Percentiles rank a stretch among this genome's conserved stretches.
Conservation (phyloP, 129 eudicot species). For the Chrysanthemum lavandulifolium region DNA sequence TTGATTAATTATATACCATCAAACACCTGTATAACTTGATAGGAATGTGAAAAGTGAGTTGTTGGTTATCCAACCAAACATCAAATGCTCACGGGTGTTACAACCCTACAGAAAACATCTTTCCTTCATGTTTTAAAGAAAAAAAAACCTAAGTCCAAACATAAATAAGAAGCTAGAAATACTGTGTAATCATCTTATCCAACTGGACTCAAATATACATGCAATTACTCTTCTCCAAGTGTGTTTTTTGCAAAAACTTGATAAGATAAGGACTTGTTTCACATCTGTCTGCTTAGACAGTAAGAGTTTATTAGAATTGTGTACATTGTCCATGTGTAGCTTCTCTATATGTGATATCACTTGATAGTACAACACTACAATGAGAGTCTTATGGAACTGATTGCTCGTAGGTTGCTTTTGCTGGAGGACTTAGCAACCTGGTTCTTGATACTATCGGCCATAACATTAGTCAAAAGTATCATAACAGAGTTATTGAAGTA, state of each 20-base stretch:
- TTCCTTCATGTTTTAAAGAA: too few relatives aligned
- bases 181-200: background rate
- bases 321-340: constrained; percentile 7
- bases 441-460: constrained; percentile 95
- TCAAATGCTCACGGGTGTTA: too few relatives aligned
- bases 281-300: background rate
- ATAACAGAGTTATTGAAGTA: constrained; percentile 88
- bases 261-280: constrained; percentile 7
- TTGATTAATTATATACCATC: background rate
- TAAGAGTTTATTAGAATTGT: background rate
- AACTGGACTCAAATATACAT: background rate
- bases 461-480: constrained; percentile 82
- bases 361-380: background rate
- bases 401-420: constrained; percentile 55
- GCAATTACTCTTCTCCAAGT: background rate
- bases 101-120: too few relatives aligned
- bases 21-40: background rate
- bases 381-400: constrained; percentile 24
- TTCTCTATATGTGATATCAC: constrained; percentile 1
- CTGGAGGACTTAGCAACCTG: constrained; percentile 73
- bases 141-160: background rate
- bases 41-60: too few relatives aligned
- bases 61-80: too few relatives aligned
- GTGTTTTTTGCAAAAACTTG: constrained; percentile 2
- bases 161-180: background rate